Conservation (phyloP, 257 asterid species). For the Prunella vulgaris region DNA sequence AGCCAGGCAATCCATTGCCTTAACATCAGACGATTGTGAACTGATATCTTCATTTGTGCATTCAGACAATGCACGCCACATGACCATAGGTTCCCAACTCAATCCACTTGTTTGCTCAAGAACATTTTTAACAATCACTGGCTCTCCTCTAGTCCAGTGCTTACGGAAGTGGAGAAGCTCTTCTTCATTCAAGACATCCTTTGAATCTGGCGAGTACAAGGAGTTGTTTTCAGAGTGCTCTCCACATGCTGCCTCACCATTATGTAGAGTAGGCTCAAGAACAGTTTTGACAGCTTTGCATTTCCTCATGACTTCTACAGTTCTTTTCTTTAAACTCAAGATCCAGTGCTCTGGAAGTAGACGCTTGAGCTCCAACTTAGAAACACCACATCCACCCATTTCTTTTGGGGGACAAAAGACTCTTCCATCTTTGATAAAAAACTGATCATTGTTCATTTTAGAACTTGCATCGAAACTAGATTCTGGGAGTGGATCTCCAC, state of each 20-base stretch:
- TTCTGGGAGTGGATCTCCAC: slow-evolving; percentile 58
- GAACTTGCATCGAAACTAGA: slow-evolving; percentile 23
- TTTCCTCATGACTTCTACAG: slow-evolving; percentile 32
- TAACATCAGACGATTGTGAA: slow-evolving; percentile 59
- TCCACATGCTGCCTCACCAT: slow-evolving; percentile 44
- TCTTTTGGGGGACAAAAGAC: slow-evolving; percentile 63
- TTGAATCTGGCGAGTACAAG: slow-evolving; percentile 61
- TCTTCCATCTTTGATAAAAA: slow-evolving; percentile 29
- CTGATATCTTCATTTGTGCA: slow-evolving; percentile 31
- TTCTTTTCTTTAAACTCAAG: slow-evolving; percentile 43
- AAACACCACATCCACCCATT: slow-evolving; percentile 77
- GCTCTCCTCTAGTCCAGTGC: slow-evolving; percentile 91
- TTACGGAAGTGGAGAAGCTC: slow-evolving; percentile 56
- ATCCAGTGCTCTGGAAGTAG: slow-evolving; percentile 74
- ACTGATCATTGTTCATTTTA: slow-evolving; percentile 37
- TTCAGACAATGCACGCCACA: slow-evolving; percentile 90
- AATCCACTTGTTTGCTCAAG: slow-evolving; percentile 68
- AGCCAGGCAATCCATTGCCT: slow-evolving; percentile 86
- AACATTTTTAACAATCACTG: slow-evolving; percentile 67
- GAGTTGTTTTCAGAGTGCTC: slow-evolving; percentile 43
- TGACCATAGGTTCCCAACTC: slow-evolving; percentile 98
- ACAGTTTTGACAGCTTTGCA: slow-evolving; percentile 11
- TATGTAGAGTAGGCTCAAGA: slow-evolving; percentile 16
- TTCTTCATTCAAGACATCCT: slow-evolving; percentile 39
- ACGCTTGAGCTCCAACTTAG: slow-evolving; percentile 64